Evolutionary conservation across 768 basidiomycete genomes (phyloP), one percentile per base, ranked within the genome.

Genomic region (Hygrocybe coccinea): DNA sequence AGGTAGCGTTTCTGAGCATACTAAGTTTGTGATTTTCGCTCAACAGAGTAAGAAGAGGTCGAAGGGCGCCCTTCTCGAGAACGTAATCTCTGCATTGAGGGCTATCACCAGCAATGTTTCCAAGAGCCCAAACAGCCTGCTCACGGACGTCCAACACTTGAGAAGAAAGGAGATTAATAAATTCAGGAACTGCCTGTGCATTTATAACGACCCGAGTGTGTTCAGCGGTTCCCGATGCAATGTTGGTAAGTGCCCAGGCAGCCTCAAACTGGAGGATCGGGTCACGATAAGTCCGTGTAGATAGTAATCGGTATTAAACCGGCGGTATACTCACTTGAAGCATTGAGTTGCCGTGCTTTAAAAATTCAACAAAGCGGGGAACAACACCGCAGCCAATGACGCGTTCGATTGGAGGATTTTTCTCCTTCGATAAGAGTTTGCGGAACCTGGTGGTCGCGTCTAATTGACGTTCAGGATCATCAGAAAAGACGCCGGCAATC

Each of bases 51-150:
- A 98, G 75, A 55, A 99, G 77, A n/a, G 97, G 97, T 54, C 92
- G 80, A 58, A 99, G 77, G 33, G 97, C 95, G 57, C 94, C 94
- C 67, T 91, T 85, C 66, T 91, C 86, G 50, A 99, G 82, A 51
- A 98, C 97, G 64, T 94, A 95, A 69, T 99, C 97, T 65, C 97
- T 78, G 80, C 97, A 99, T 68, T 89, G 85, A 19, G 97, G 97
- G 61, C 93, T 95, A 72, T 99, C 97, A 57, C 97, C 97, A 52
- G 97, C 97, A 60, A 99, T 98, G 75, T 99, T 99, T 56, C 97
- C 97, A 57, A 99, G 80, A 19, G 97, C 97, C 97, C 95, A 99
- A 22, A 99, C 97, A 22, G 97, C 97, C 74, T 99, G 97, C 74
- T 99, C 97, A 57, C 95, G 87, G 58, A 99, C 97, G 73, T 99